Evolutionary conservation across 306 rosid genomes (phyloP), one percentile per base, ranked within the genome.

Genomic region (Calophaca sinica): DNA sequence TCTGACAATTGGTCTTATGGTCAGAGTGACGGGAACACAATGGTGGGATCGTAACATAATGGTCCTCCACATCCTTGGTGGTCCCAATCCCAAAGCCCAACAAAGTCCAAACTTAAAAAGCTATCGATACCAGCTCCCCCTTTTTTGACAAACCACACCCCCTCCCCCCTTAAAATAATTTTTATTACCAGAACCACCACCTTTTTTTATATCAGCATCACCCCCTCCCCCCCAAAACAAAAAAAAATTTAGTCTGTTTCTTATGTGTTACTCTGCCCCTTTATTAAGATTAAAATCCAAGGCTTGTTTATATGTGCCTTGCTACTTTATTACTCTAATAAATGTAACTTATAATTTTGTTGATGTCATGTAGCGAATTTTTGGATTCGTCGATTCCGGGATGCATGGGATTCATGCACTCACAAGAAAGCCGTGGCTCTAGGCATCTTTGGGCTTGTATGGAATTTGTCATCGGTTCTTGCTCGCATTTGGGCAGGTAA

Each of bases 401-500:
- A 91, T 79, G 91, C 93, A 5, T 93, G 98, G 98, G 86, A 89
- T 78, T 85, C 97, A 8, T 91, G 97, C 73, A 75, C 92, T 36
- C 97, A 91, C 88, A 93, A 91, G 83, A 91, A 87, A 62, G 93
- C 89, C 0, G 84, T 89, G 71, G 85, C 85, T 7, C 63, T 89
- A 5, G 90, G 85, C 49, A 41, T 83, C 48, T 91, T 91, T 26
- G 81, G 91, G 11, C 77, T 91, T 4, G 89, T 89, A 4, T 91
- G 97, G 97, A 91, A 91, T 74, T 67, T 93, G 5, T 91, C 97
- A 0, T 91, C 98, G 0, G 85, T 82, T 72, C 85, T 86, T 28
- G 93, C 91, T 77, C 97, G 97, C 55, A 65, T 88, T 64, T 93
- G 98, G 98, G 98, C 97, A 86, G 97, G 98, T 93, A 86, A 70